phyloP scores from a whole-genome alignment of 495 filamentous ascomycete genomes.

The Aspergillus egyptiacus region DNA sequence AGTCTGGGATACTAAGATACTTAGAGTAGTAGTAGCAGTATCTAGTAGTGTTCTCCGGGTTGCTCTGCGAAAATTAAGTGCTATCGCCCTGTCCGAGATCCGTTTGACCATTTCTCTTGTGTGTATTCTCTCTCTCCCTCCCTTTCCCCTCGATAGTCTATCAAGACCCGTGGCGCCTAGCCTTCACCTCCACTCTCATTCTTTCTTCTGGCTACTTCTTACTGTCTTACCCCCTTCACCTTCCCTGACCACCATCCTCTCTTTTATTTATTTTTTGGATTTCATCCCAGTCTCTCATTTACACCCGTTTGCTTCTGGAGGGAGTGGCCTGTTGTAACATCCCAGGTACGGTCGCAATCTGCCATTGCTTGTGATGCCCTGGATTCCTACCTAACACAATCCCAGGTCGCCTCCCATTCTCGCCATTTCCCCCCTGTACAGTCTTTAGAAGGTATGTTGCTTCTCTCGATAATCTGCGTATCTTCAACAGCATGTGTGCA shows the following conservation, averaged over 20 bases:
- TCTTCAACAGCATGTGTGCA: background rate
- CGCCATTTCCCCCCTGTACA: background rate
- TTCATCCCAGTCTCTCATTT: background rate
- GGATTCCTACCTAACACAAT: slow-evolving; percentile 2
- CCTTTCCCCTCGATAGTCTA: no score
- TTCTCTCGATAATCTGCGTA: background rate
- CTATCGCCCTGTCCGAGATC: background rate
- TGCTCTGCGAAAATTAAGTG: background rate
- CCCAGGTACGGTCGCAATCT: background rate
- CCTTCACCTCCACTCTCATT: background rate
- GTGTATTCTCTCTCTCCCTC: background rate
- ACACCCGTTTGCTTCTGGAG: background rate
- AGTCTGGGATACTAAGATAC: no score
- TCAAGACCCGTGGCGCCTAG: slow-evolving; percentile 7
- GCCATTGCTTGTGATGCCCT: background rate
- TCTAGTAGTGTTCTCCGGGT: background rate
- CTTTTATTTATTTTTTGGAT: no score
- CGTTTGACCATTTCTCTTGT: slow-evolving; percentile 1
- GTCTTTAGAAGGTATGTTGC: slow-evolving; percentile 5
- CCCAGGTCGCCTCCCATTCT: slow-evolving; percentile 5
- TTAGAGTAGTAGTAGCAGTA: background rate
- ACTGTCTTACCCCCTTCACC: background rate
- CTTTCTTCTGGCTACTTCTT: background rate
- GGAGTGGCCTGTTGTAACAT: slow-evolving; percentile 1
- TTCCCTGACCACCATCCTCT: no score